Evolutionary conservation across 192 early-diverging fungal species (phyloP).

Genomic region (Backusella psychrophila): DNA sequence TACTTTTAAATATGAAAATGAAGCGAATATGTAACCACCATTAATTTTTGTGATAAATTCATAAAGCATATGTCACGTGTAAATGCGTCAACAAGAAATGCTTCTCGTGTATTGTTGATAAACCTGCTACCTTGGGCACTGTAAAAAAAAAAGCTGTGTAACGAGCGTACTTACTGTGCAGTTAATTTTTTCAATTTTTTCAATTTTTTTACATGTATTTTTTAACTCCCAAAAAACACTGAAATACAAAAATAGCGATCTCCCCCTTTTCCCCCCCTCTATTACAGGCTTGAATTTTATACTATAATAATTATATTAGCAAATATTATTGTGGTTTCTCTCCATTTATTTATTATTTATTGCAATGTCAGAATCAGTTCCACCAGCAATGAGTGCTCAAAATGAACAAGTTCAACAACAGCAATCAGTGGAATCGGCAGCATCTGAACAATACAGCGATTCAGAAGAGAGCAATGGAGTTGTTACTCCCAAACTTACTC

Average conservation of each 20-base stretch:
- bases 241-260: neutral
- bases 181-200: neutral
- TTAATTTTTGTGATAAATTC: neutral
- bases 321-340: neutral
- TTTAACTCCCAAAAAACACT: neutral
- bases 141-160: neutral
- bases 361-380: constrained; percentile 3
- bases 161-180: neutral
- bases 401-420: neutral
- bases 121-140: neutral
- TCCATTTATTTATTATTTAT: neutral
- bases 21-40: no score
- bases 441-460: neutral
- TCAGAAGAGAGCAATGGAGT: neutral
- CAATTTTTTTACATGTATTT: neutral
- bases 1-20: no score
- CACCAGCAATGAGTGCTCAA: neutral
- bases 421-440: neutral
- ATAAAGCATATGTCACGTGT: neutral
- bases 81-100: neutral
- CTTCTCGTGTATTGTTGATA: neutral
- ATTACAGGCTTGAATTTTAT: neutral
- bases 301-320: neutral
- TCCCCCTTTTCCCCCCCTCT: neutral
- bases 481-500: neutral